These are phyloP conservation scores for Danielia oregonensis DNA, from an alignment of 805 yeast species.

Conservation along the genomic window DNA sequence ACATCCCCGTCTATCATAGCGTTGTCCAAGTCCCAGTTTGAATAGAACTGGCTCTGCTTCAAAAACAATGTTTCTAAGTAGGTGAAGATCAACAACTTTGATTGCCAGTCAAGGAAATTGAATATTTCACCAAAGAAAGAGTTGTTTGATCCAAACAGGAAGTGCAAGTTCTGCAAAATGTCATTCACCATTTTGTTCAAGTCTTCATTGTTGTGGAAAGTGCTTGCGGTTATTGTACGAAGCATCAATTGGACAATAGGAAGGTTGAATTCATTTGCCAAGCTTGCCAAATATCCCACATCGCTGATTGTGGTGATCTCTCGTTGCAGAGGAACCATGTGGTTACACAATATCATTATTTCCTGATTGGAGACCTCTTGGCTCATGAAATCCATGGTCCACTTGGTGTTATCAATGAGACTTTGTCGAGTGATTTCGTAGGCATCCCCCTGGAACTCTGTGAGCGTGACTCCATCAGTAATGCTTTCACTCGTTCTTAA, in stretches of 20 bases:
- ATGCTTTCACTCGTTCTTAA: slow-evolving; percentile 1
- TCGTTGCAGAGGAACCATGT: slow-evolving; percentile 7
- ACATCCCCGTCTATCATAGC: slow-evolving; percentile 2
- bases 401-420: slow-evolving; percentile 17
- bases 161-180: slow-evolving; percentile 18
- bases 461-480: neutral
- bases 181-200: slow-evolving; percentile 12
- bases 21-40: slow-evolving; percentile 2
- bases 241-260: slow-evolving; percentile 40
- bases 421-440: slow-evolving; percentile 11
- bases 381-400: slow-evolving; percentile 20
- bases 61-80: slow-evolving; percentile 29
- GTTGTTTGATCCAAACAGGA: slow-evolving; percentile 26
- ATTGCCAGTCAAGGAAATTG: slow-evolving; percentile 27
- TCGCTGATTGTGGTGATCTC: slow-evolving; percentile 11
- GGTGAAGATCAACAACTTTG: slow-evolving; percentile 22
- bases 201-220: slow-evolving; percentile 12
- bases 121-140: slow-evolving; percentile 41
- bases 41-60: slow-evolving; percentile 11
- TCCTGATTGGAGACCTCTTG: slow-evolving; percentile 14
- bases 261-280: slow-evolving; percentile 35
- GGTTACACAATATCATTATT: slow-evolving; percentile 17
- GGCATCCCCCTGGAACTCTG: slow-evolving; percentile 3
- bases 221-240: slow-evolving; percentile 21
- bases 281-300: slow-evolving; percentile 10